Evolutionary conservation across 305 asterid species (phyloP), one percentile per base, ranked within the genome.

Genomic region (Rubia tinctorum): DNA sequence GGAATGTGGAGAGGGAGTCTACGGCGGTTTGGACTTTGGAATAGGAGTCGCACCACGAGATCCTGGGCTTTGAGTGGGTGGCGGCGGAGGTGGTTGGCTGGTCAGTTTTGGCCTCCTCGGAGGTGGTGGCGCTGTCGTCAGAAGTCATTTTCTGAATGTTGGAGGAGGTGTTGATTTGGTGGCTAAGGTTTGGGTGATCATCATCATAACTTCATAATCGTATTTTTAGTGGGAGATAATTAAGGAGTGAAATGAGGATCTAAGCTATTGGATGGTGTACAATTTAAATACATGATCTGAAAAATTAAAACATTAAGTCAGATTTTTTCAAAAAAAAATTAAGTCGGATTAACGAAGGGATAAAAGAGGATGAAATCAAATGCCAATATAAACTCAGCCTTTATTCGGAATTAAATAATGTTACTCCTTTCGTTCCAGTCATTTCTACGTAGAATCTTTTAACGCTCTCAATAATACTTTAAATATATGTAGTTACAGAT

Each of bases 31-130:
- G 81, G 62, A 89, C 87, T 79, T 91, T 90, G 83, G 90, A 69
- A 82, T 74, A 87, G 2, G 96, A 80, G 73, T 90, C 97, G 4
- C 89, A 85, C 96, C 96, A 91, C 15, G 82, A 73, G 25, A 87
- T 88, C 75, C 78, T 88, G 25, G 71, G 49, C 74, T 51, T 60
- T 82, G 66, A 17, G 61, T 80, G 73, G 69, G 83, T 58, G 15
- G 71, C 77, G 53, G 76, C 81, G 13, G 42, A 72, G 64, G 74
- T 67, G 58, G 75, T 7, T 18, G 59, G 59, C 23, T 53, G 22
- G 17, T 17, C 66, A n/a, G 39, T 44, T 43, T 68, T 42, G 55
- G 7, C 37, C 8, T 44, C 42, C 8, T 22, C 42, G 43, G 56
- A 4, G 75, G 70, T 23, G 67, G 20, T 60, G 65, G 34, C 62